A percentile compares a stretch with the other conserved stretches of the same genome.
These are phyloP conservation scores for Butyriboletus loyo DNA, from an alignment of 768 basidiomycete genomes.

Conservation along the genomic window DNA sequence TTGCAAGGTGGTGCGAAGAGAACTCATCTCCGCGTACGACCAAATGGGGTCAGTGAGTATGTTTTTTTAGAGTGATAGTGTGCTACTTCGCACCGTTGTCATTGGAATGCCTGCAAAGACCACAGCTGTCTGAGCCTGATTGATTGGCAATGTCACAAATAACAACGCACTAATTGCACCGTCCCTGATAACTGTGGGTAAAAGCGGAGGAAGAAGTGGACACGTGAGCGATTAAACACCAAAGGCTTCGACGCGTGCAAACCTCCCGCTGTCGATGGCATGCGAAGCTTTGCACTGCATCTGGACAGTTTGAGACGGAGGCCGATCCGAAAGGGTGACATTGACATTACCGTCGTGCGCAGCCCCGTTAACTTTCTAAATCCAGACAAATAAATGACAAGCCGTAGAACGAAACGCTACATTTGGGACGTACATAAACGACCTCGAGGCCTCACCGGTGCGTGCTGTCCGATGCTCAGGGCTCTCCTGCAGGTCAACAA, in stretches of 20 bases:
- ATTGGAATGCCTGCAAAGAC: not conserved
- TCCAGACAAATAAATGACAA: not conserved
- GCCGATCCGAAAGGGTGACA: not conserved
- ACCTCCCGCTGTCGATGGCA: not conserved
- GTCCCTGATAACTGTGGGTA: not conserved
- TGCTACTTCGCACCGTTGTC: too few species aligned
- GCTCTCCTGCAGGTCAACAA: not conserved
- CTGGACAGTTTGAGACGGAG: not conserved
- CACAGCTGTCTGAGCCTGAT: not conserved
- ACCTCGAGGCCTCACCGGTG: not conserved
- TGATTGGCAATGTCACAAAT: not conserved
- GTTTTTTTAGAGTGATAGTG: too few species aligned
- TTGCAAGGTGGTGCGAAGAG: not conserved
- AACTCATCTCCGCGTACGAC: not conserved
- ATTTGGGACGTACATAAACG: not conserved
- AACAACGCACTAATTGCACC: not conserved
- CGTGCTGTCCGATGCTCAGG: not conserved
- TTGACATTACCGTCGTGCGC: not conserved
- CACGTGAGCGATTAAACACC: not conserved
- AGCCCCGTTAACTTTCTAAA: not conserved
- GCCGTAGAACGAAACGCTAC: not conserved
- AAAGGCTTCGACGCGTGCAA: not conserved
- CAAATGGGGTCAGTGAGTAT: not conserved
- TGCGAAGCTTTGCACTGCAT: constrained; percentile 1
- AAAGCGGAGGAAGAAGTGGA: not conserved